Conservation (phyloP, 1,284 basidiomycete genomes). For the Trametes versicolor region DNA sequence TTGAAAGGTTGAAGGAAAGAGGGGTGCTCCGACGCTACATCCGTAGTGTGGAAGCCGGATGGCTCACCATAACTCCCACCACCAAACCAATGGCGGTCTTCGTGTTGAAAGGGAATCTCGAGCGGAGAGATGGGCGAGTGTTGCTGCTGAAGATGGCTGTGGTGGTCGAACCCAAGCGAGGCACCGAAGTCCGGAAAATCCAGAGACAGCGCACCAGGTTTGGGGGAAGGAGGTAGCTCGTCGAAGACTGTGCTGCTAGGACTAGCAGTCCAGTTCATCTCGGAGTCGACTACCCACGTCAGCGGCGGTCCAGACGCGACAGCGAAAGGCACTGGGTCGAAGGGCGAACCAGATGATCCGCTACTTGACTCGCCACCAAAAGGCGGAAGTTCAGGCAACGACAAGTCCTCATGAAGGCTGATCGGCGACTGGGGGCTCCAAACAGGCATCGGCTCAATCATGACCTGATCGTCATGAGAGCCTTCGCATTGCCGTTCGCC, state of each 20-base stretch:
- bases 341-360: slow-evolving; percentile 13
- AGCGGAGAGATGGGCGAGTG: slow-evolving; percentile 26
- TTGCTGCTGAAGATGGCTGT: slow-evolving; percentile 6
- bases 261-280: slow-evolving; percentile 30
- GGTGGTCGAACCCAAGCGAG: slow-evolving; percentile 22
- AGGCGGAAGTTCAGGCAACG: slow-evolving; percentile 16
- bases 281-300: slow-evolving; percentile 17
- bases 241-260: slow-evolving; percentile 26
- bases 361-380: slow-evolving; percentile 9
- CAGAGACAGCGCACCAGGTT: slow-evolving; percentile 23
- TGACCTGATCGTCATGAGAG: slow-evolving; percentile 16
- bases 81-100: slow-evolving; percentile 21
- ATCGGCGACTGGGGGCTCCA: slow-evolving; percentile 36
- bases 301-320: neutral
- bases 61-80: slow-evolving; percentile 3
- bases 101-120: slow-evolving; percentile 21
- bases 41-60: neutral
- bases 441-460: slow-evolving; percentile 37
- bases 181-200: slow-evolving; percentile 11
- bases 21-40: slow-evolving; percentile 21
- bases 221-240: slow-evolving; percentile 24
- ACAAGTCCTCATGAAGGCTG: slow-evolving; percentile 31
- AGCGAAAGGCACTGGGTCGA: slow-evolving; percentile 12
- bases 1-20: slow-evolving; percentile 29
- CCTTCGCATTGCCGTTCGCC: slow-evolving; percentile 17